Base-by-base conservation (phyloP, 1,139 yeast genomes). In the Dujonia santamariae region DNA sequence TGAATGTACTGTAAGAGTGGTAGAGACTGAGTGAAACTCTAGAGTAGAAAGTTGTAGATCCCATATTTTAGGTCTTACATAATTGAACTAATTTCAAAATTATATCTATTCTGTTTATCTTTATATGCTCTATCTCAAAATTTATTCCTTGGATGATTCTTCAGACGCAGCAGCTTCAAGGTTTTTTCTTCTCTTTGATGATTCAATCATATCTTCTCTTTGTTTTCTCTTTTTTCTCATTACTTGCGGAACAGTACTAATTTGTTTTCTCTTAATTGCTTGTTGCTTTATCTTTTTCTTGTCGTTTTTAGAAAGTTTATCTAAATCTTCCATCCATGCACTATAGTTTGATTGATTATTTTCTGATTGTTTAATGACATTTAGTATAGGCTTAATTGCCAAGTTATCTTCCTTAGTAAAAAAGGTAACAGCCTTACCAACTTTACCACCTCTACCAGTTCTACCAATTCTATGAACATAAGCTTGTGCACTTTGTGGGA, bases 381-480 rank as follows among this genome's bases (percentile, higher is more conserved):
- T 92, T 27, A 90, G 75, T 24, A 92, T 85, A 8, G 95, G 86
- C 55, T 85, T 85, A 32, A 92, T 72, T 2, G 86, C 78, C 37
- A 73, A 61, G 9, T 76, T 65, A 54, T 94, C 99, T 43, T 86
- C 95, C 54, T 88, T 90, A 17, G 98, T 88, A 66, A 85, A 94
- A 46, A 90, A 83, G 0, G 98, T 94, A 17, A 92, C 78, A 0
- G 98, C 97, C 47, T 72, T 75, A 41, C 98, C 98, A 3, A 63
- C 51, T 45, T 84, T 78, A 1, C 96, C 96, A 33, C 92, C 96
- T 70, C 99, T 82, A 45, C 98, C 99, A 2, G 98, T 92, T 69
- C 99, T 84, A 59, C 99, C 99, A 49, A 94, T 87, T 63, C 99
- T 78, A 59, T 94, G 99, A 29, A 94, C 96, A 56, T 94, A 94